Conservation (phyloP, 441 rosid species). For the Breynia disticha region DNA sequence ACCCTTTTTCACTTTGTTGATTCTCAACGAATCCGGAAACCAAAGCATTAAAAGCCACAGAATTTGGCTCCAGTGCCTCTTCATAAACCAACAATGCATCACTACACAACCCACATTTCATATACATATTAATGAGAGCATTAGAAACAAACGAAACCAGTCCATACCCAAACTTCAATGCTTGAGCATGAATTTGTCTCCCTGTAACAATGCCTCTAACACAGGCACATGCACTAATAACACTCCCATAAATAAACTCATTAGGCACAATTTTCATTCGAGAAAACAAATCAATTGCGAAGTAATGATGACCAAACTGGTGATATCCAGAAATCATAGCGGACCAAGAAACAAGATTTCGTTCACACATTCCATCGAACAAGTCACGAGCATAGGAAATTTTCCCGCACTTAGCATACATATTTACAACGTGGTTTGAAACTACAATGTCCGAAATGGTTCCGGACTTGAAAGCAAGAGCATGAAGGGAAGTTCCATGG, state of each 20-base stretch:
- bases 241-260: conserved; percentile 40
- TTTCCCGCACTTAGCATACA: conserved; percentile 46
- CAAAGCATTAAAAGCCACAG: conserved; percentile 44
- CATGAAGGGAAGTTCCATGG: conserved; percentile 41
- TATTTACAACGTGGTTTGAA: conserved; percentile 41
- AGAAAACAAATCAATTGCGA: conserved; percentile 37
- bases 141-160: conserved; percentile 40
- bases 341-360: conserved; percentile 59
- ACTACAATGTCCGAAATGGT: conserved; percentile 24
- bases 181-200: conserved; percentile 42
- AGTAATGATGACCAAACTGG: conserved; percentile 28
- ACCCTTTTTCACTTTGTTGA: conserved; percentile 27
- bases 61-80: conserved; percentile 21
- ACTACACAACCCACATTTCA: conserved; percentile 34
- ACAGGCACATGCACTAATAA: conserved; percentile 36
- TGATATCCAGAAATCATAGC: conserved; percentile 56
- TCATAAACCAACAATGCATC: conserved; percentile 31
- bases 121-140: conserved; percentile 49
- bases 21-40: conserved; percentile 49
- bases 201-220: conserved; percentile 26
- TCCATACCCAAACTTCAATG: conserved; percentile 36
- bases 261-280: conserved; percentile 31
- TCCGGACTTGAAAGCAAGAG: conserved; percentile 33
- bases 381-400: conserved; percentile 25
- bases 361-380: conserved; percentile 46